Evolutionary conservation across 768 basidiomycete species (phyloP).

Genomic region (Amylocystis lapponica): DNA sequence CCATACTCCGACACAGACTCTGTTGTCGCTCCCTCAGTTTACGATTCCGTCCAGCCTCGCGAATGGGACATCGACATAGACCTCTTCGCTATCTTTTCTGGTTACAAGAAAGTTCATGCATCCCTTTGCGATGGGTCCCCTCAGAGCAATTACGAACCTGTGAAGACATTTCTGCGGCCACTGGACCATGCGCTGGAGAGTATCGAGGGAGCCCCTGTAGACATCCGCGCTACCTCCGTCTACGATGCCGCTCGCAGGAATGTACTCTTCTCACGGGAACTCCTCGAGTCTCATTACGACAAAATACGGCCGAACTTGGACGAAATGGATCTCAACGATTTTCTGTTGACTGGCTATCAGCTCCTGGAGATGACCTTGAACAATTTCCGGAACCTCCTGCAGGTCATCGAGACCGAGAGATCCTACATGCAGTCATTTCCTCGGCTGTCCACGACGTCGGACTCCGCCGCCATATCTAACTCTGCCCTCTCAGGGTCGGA

Average conservation of each 20-base stretch:
- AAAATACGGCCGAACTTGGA: not conserved
- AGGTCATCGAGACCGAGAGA: not conserved
- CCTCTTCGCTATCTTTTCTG: too few species aligned
- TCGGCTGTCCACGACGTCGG: too few species aligned
- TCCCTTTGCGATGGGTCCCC: not conserved
- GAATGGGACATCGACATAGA: too few species aligned
- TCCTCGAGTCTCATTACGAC: not conserved
- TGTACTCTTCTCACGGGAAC: not conserved
- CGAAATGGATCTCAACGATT: not conserved
- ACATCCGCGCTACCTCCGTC: not conserved
- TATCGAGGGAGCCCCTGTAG: not conserved
- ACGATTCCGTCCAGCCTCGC: too few species aligned
- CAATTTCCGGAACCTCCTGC: not conserved
- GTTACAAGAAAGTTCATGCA: too few species aligned
- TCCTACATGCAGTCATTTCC: too few species aligned
- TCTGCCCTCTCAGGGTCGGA: not conserved
- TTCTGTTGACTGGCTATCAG: not conserved
- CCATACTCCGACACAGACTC: too few species aligned
- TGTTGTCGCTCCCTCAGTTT: too few species aligned
- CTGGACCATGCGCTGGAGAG: not conserved
- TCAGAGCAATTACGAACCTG: not conserved
- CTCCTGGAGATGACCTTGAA: constrained; percentile 1
- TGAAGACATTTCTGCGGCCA: not conserved
- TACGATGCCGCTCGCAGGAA: not conserved
- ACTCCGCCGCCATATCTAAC: not conserved